These are phyloP conservation scores for Zalaria obscura DNA, from an alignment of 2,329 filamentous ascomycete species.

Conservation along the genomic window DNA sequence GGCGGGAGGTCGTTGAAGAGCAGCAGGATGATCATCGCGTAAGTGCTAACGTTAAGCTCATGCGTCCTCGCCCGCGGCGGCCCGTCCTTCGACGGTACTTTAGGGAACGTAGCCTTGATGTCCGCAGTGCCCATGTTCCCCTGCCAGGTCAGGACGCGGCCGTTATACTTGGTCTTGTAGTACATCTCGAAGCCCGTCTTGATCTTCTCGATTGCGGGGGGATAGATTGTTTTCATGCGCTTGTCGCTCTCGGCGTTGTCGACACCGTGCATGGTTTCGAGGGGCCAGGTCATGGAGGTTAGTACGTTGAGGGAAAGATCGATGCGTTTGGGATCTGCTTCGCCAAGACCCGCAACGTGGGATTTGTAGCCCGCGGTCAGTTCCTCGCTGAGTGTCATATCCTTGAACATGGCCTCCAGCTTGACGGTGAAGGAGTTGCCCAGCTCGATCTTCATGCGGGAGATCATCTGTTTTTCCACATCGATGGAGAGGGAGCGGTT, in stretches of 20 bases:
- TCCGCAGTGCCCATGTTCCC: constrained; percentile 69
- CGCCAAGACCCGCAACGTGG: constrained; percentile 47
- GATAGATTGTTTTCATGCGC: constrained; percentile 52
- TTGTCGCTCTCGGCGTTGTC: constrained; percentile 31
- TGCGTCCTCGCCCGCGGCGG: constrained; percentile 57
- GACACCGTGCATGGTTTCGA: constrained; percentile 61
- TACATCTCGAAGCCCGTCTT: constrained; percentile 79
- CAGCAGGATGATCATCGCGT: constrained; percentile 77
- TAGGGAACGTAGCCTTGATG: constrained; percentile 64
- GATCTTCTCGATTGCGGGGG: constrained; percentile 56
- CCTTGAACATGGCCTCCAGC: constrained; percentile 95
- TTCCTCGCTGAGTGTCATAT: constrained; percentile 79
- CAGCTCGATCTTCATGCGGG: constrained; percentile 91
- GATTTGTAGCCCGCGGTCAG: constrained; percentile 64
- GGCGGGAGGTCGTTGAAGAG: constrained; percentile 68
- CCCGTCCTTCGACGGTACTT: constrained; percentile 55
- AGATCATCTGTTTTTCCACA: constrained; percentile 89
- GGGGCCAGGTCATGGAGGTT: constrained; percentile 89
- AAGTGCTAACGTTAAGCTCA: constrained; percentile 84
- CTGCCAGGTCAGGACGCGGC: constrained; percentile 77
- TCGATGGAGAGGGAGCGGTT: constrained; percentile 83
- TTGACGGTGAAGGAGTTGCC: constrained; percentile 88
- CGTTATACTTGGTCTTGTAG: constrained; percentile 77
- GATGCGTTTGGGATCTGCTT: constrained; percentile 46
- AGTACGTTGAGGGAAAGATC: constrained; percentile 77